phyloP scores from a whole-genome alignment of 495 filamentous ascomycete species.

The Penicillium canariense region DNA sequence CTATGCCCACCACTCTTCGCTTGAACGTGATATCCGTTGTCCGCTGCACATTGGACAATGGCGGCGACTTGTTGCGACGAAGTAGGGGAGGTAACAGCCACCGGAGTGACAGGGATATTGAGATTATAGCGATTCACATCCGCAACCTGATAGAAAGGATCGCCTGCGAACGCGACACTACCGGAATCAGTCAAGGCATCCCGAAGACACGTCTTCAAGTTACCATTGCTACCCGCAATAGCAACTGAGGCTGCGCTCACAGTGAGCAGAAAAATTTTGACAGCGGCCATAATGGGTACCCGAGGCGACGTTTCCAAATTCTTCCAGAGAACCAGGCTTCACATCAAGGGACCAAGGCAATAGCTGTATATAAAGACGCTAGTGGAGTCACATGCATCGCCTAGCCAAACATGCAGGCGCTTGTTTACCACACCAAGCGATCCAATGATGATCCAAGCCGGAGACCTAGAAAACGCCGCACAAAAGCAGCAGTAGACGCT shows the following conservation, averaged over 20 bases:
- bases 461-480: not conserved
- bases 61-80: slow-evolving; percentile 54
- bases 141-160: slow-evolving; percentile 16
- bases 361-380: not conserved
- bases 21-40: slow-evolving; percentile 58
- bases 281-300: not conserved
- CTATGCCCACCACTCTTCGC: slow-evolving; percentile 70
- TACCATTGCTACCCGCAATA: slow-evolving; percentile 1
- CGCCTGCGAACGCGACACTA: slow-evolving; percentile 12
- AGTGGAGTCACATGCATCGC: not conserved
- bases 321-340: not conserved
- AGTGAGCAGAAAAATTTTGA: slow-evolving; percentile 4
- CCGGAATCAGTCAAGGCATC: slow-evolving; percentile 11
- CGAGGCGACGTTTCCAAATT: not conserved
- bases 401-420: not conserved
- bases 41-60: slow-evolving; percentile 55
- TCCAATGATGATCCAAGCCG: not conserved
- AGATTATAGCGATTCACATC: slow-evolving; percentile 53
- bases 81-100: slow-evolving; percentile 58
- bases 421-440: not conserved
- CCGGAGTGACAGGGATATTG: slow-evolving; percentile 55
- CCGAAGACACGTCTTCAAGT: slow-evolving; percentile 12
- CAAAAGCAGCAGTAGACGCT: not conserved
- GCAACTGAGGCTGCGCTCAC: slow-evolving; percentile 1
- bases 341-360: not conserved